These are phyloP conservation scores for Ensete glaucum DNA, from an alignment of 176 grass and related monocot species.

Conservation along the genomic window DNA sequence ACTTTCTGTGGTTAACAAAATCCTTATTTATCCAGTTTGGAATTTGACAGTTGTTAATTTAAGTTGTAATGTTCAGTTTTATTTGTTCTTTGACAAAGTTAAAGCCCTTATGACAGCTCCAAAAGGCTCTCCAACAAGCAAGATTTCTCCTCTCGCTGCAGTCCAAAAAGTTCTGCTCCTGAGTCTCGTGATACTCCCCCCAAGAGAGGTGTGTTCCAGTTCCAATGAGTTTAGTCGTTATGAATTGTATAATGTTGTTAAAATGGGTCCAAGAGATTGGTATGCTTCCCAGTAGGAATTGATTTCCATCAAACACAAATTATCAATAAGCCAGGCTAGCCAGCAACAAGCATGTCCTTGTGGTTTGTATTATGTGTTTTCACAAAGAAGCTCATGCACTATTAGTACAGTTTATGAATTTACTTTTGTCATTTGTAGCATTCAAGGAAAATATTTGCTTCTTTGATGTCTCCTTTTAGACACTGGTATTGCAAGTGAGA, in stretches of 20 bases:
- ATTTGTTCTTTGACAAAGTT: neutral
- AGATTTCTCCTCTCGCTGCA: conserved; percentile 59
- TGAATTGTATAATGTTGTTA: neutral
- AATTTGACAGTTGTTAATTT: conserved; percentile 7
- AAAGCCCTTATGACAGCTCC: conserved; percentile 40
- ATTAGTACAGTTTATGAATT: neutral
- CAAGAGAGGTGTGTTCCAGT: conserved; percentile 55
- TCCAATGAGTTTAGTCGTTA: neutral
- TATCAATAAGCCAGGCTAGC: neutral
- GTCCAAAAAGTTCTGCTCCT: conserved; percentile 49
- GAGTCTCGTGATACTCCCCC: conserved; percentile 84
- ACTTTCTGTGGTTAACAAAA: too few species aligned
- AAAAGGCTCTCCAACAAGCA: conserved; percentile 46
- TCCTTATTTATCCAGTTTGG: too few species aligned
- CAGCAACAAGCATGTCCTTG: neutral
- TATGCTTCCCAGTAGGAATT: neutral
- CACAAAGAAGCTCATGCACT: neutral
- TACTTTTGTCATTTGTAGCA: neutral
- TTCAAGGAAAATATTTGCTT: conserved; percentile 46
- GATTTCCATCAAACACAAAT: neutral
- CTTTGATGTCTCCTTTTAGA: conserved; percentile 68
- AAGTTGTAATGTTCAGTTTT: neutral
- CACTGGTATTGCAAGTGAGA: conserved; percentile 97
- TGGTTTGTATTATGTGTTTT: neutral
- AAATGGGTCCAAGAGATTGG: neutral